Evolutionary conservation across 164 flowering plant genomes (phyloP).

Genomic region (Tetracentron sinense): DNA sequence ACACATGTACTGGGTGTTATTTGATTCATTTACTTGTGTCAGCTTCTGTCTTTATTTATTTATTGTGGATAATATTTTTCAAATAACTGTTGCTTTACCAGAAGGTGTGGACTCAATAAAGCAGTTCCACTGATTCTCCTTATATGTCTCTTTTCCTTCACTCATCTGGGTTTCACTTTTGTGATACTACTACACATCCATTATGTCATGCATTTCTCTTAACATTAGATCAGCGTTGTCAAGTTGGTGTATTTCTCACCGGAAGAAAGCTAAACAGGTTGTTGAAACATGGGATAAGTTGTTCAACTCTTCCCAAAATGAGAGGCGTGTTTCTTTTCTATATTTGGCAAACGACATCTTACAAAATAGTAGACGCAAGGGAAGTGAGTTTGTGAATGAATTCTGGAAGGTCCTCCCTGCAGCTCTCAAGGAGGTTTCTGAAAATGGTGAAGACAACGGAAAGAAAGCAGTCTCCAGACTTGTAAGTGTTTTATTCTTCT

Average conservation of each 20-base stretch:
- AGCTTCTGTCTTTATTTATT: too few relatives aligned
- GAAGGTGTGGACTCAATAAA: background rate
- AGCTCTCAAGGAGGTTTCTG: slow-evolving; percentile 48
- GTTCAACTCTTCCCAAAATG: slow-evolving; percentile 51
- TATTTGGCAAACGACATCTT: slow-evolving; percentile 66
- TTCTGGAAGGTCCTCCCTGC: slow-evolving; percentile 74
- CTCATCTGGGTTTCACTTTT: background rate
- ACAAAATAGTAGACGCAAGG: slow-evolving; percentile 65
- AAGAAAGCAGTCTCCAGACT: slow-evolving; percentile 57
- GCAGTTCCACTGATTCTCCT: background rate
- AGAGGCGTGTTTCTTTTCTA: slow-evolving; percentile 49
- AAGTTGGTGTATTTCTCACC: slow-evolving; percentile 53
- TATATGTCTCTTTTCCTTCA: background rate
- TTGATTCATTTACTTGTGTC: too few relatives aligned
- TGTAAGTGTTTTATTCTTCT: slow-evolving; percentile 25
- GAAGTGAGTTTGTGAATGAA: slow-evolving; percentile 71
- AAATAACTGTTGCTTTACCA: background rate
- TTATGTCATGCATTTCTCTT: slow-evolving; percentile 16
- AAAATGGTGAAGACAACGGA: slow-evolving; percentile 47
- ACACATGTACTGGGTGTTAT: too few relatives aligned
- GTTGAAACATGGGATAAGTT: slow-evolving; percentile 63
- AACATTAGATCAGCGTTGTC: slow-evolving; percentile 47
- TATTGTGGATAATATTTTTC: too few relatives aligned
- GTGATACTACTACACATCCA: too few relatives aligned
- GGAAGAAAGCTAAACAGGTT: slow-evolving; percentile 61